These are phyloP conservation scores for Akanthomyces dipterigenus DNA, from an alignment of 2,329 filamentous ascomycete species.

Conservation along the genomic window DNA sequence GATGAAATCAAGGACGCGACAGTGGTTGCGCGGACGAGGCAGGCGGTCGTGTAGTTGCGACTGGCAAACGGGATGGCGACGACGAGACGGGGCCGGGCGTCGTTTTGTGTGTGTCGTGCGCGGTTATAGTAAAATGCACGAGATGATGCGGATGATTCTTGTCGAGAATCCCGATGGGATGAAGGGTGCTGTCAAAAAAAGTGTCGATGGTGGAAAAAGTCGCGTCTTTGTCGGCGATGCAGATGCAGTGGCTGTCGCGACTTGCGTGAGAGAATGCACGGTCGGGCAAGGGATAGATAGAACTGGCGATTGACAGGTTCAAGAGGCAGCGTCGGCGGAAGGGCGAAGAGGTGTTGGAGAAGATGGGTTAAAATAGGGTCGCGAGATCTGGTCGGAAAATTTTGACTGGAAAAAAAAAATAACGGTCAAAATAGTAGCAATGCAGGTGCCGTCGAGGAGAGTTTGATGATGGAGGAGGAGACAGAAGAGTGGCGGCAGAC, in stretches of 20 bases:
- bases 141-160: background rate
- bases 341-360: no score
- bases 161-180: background rate
- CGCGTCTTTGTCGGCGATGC: background rate
- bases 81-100: background rate
- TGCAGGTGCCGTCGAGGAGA: background rate
- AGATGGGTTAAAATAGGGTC: background rate
- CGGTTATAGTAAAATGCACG: background rate
- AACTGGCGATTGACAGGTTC: background rate
- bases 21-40: background rate
- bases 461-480: conserved; percentile 5
- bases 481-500: conserved; percentile 8
- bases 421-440: background rate
- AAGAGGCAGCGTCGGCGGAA: no score
- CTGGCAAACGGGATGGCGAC: conserved; percentile 3
- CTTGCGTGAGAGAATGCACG: conserved; percentile 1
- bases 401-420: background rate
- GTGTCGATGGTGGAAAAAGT: background rate
- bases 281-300: background rate
- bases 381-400: no score
- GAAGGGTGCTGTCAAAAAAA: background rate
- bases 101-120: background rate
- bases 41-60: background rate
- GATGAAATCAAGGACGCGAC: background rate
- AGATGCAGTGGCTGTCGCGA: background rate